These are phyloP conservation scores for Aspergillus ostianus DNA, from an alignment of 495 filamentous ascomycete species.

Conservation along the genomic window DNA sequence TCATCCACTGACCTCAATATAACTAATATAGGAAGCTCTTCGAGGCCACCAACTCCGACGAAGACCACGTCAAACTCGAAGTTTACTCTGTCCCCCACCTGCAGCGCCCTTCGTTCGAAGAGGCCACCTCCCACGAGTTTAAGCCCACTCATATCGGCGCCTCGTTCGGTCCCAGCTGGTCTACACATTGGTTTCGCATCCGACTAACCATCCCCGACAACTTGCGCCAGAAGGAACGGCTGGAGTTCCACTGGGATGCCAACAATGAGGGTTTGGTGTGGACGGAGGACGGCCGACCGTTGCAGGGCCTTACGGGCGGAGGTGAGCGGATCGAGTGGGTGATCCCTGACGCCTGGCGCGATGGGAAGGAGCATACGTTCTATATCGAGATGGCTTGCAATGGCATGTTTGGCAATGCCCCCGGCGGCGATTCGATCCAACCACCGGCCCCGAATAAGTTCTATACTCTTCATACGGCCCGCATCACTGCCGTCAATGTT, in stretches of 20 bases:
- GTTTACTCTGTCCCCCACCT: slow-evolving; percentile 83
- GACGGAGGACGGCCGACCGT: slow-evolving; percentile 79
- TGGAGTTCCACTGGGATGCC: slow-evolving; percentile 95
- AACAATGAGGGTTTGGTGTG: slow-evolving; percentile 91
- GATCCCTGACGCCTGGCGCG: slow-evolving; percentile 71
- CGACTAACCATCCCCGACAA: slow-evolving; percentile 71
- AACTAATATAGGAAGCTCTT: slow-evolving; percentile 68
- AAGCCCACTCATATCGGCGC: slow-evolving; percentile 70
- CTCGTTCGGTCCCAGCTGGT: slow-evolving; percentile 91
- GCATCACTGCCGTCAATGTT: slow-evolving; percentile 84
- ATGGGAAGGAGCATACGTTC: slow-evolving; percentile 82
- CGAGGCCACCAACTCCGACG: slow-evolving; percentile 68
- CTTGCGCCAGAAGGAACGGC: slow-evolving; percentile 65
- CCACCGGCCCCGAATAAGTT: slow-evolving; percentile 80
- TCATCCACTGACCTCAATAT: slow-evolving; percentile 10
- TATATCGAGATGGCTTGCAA: slow-evolving; percentile 99
- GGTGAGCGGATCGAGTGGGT: slow-evolving; percentile 90
- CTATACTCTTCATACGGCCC: slow-evolving; percentile 73
- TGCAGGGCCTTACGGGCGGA: slow-evolving; percentile 91
- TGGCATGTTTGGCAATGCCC: slow-evolving; percentile 93
- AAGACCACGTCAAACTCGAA: slow-evolving; percentile 77
- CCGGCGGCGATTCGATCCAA: slow-evolving; percentile 82
- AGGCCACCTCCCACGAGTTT: slow-evolving; percentile 81
- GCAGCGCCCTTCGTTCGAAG: slow-evolving; percentile 81
- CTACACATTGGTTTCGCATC: slow-evolving; percentile 96